Percentiles rank a stretch among this genome's conserved stretches.
Conservation (phyloP, 192 early-diverging fungal species). For the Rhizophlyctis rosea region DNA sequence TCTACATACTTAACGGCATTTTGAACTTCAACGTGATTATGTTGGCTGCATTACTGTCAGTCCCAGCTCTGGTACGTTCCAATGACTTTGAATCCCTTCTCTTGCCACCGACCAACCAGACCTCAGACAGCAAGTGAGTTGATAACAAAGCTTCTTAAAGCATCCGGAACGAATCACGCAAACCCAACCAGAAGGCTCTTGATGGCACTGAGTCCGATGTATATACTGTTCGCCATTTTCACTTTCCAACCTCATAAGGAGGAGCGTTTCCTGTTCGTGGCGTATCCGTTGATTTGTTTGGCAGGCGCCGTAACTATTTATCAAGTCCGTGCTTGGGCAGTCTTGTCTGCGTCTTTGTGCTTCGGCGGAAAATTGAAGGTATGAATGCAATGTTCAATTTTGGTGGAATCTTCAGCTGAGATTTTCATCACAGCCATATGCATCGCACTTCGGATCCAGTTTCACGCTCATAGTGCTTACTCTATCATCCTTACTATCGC, state of each 20-base stretch:
- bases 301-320: conserved; percentile 66
- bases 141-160: too few relatives aligned
- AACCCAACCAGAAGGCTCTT: background rate
- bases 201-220: conserved; percentile 59
- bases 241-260: conserved; percentile 94
- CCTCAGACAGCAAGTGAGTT: too few relatives aligned
- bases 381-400: background rate
- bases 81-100: too few relatives aligned
- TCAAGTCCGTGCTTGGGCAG: conserved; percentile 10
- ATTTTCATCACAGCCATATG: conserved; percentile 4
- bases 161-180: too few relatives aligned
- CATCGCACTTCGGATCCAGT: background rate
- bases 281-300: conserved; percentile 83
- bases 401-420: conserved; percentile 2
- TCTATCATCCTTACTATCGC: conserved; percentile 41
- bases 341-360: background rate
- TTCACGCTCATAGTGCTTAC: background rate
- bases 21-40: conserved; percentile 90
- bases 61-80: conserved; percentile 62
- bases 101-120: too few relatives aligned
- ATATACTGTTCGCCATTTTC: conserved; percentile 74
- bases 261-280: conserved; percentile 90
- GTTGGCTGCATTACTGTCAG: conserved; percentile 61
- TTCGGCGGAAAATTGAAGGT: background rate
- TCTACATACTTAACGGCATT: conserved; percentile 84